Conservation (phyloP, 495 filamentous ascomycete species). For the Xylaria telfairii region DNA sequence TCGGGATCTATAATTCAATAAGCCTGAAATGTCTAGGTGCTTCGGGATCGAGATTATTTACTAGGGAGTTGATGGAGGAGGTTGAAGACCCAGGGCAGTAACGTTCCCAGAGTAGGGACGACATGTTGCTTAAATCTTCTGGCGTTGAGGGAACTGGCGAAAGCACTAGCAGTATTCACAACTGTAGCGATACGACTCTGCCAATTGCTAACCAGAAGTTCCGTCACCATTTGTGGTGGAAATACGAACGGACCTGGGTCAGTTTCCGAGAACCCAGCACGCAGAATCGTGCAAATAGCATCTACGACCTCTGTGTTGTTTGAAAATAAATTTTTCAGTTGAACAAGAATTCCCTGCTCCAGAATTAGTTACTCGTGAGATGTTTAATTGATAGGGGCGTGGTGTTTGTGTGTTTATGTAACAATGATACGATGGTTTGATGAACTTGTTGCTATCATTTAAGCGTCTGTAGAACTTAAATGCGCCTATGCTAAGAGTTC, state of each 20-base stretch:
- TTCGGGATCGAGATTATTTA: conserved; percentile 39
- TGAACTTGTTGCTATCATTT: background rate
- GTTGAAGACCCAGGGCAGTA: conserved; percentile 69
- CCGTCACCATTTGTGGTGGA: conserved; percentile 69
- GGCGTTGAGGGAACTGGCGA: conserved; percentile 69
- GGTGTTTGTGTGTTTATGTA: background rate
- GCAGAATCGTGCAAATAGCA: conserved; percentile 74
- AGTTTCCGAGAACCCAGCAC: conserved; percentile 79
- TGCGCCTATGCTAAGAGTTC: background rate
- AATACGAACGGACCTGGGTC: conserved; percentile 80
- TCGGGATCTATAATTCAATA: conserved; percentile 53
- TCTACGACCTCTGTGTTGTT: conserved; percentile 74
- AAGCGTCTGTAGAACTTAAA: background rate
- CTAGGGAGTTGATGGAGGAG: conserved; percentile 69
- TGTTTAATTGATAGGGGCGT: background rate
- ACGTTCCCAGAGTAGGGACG: conserved; percentile 53
- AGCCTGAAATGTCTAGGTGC: conserved; percentile 9
- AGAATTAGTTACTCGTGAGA: background rate
- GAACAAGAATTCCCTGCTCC: conserved; percentile 48
- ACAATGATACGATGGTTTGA: background rate
- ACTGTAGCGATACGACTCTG: conserved; percentile 66
- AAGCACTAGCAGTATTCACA: conserved; percentile 77
- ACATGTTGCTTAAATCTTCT: conserved; percentile 44
- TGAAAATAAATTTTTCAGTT: conserved; percentile 60
- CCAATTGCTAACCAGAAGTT: conserved; percentile 64